Evolutionary conservation across 2,329 filamentous ascomycete genomes (phyloP).

Genomic region (Microcyclosporella mali): DNA sequence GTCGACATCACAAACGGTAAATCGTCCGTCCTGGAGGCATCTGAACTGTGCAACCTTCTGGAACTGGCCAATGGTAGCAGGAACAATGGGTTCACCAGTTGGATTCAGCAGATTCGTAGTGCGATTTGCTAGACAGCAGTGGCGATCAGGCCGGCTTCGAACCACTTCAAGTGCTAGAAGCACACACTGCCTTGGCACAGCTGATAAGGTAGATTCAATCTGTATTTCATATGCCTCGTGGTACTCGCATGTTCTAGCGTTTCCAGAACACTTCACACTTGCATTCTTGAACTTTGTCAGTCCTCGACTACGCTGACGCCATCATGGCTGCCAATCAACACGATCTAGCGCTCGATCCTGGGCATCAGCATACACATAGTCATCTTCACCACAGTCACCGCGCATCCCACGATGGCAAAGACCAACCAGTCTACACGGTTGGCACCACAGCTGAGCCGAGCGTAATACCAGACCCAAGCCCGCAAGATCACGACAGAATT

Average conservation of each 20-base stretch:
- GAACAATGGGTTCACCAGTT: too few relatives aligned
- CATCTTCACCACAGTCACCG: conserved; percentile 35
- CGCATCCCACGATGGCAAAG: conserved; percentile 13
- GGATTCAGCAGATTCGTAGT: too few relatives aligned
- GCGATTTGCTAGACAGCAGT: too few relatives aligned
- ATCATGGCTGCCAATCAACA: conserved; percentile 1
- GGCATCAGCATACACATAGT: conserved; percentile 36
- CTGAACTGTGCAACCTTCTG: too few relatives aligned
- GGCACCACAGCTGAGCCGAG: conserved; percentile 18
- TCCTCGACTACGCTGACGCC: neutral
- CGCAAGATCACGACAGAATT: conserved; percentile 13
- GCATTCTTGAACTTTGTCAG: neutral
- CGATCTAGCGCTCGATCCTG: conserved; percentile 35
- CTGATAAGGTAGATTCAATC: neutral
- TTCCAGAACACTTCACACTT: neutral
- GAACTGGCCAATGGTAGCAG: too few relatives aligned
- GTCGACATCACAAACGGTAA: too few relatives aligned
- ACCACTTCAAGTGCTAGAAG: too few relatives aligned
- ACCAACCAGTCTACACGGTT: conserved; percentile 16
- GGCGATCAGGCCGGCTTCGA: too few relatives aligned
- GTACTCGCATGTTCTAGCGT: neutral
- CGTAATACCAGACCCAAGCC: conserved; percentile 16
- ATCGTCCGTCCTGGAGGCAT: too few relatives aligned
- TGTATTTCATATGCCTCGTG: neutral
- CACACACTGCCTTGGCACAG: neutral